Conservation (phyloP, 1,284 basidiomycete genomes). For the Naganishia albida region DNA sequence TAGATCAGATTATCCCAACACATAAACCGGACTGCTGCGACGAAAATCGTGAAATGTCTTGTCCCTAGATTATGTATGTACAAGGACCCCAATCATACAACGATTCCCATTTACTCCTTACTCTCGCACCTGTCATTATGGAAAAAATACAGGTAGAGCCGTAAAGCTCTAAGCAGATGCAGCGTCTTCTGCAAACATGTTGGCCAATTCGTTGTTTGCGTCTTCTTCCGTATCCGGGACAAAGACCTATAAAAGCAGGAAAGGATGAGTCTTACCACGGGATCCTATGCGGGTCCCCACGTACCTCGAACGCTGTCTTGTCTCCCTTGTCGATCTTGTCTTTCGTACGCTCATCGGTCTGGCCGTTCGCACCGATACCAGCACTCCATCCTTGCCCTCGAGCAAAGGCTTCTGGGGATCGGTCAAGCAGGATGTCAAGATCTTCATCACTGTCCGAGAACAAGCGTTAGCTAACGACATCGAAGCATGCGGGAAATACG, state of each 20-base stretch:
- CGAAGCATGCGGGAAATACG: constrained; percentile 35
- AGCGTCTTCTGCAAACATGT: constrained; percentile 57
- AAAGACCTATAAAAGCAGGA: constrained; percentile 60
- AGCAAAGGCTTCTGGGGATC: constrained; percentile 74
- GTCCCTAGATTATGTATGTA: background rate
- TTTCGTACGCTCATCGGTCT: constrained; percentile 46
- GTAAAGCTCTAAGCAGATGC: no score
- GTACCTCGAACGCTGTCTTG: constrained; percentile 67
- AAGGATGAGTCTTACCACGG: no score
- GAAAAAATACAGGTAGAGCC: no score
- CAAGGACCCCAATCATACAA: background rate
- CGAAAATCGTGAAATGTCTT: no score
- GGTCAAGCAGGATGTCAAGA: constrained; percentile 75
- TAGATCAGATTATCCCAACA: background rate
- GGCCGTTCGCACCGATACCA: constrained; percentile 44
- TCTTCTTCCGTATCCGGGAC: constrained; percentile 65
- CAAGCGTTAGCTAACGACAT: background rate
- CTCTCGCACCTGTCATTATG: no score
- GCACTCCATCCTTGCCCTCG: constrained; percentile 74
- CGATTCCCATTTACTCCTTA: background rate
- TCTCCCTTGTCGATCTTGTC: constrained; percentile 52
- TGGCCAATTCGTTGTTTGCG: constrained; percentile 71
- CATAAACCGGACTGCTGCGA: no score
- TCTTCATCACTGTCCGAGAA: constrained; percentile 63
- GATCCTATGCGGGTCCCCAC: background rate